Conservation (phyloP, 306 rosid genomes). For the Lathyrus aphaca region DNA sequence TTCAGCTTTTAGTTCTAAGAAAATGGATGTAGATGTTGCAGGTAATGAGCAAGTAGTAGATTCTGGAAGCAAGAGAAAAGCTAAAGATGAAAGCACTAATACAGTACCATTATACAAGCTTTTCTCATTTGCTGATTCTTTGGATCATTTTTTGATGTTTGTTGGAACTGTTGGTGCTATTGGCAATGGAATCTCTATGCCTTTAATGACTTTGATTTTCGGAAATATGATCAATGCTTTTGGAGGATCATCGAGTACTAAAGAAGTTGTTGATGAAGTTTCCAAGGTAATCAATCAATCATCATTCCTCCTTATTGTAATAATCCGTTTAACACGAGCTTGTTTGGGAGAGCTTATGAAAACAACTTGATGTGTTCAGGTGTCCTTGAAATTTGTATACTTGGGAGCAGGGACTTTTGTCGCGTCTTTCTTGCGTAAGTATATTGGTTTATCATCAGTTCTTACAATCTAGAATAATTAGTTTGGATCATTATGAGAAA, state of each 20-base stretch:
- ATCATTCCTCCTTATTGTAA: neutral
- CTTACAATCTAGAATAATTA: neutral
- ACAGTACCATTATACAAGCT: constrained; percentile 77
- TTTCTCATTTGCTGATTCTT: constrained; percentile 77
- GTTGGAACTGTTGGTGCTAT: constrained; percentile 66
- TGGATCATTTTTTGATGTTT: constrained; percentile 65
- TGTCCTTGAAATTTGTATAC: constrained; percentile 63
- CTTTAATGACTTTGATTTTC: constrained; percentile 65
- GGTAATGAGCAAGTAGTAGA: constrained; percentile 9
- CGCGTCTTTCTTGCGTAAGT: constrained; percentile 70
- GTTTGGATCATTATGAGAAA: constrained; percentile 12
- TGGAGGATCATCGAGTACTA: constrained; percentile 45
- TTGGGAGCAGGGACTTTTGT: constrained; percentile 62
- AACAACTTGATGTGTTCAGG: constrained; percentile 42
- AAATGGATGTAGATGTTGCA: constrained; percentile 40
- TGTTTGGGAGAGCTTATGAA: neutral
- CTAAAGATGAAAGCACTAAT: constrained; percentile 43
- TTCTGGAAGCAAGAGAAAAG: constrained; percentile 41
- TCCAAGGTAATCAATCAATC: constrained; percentile 47
- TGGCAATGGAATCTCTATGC: constrained; percentile 65
- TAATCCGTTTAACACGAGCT: neutral
- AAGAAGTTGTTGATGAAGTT: constrained; percentile 58
- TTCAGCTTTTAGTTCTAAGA: constrained; percentile 19
- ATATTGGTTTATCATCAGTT: constrained; percentile 2
- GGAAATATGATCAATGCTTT: constrained; percentile 72